Base-by-base conservation (phyloP, 2,329 filamentous ascomycete species). In the Dactylellina cionopaga region DNA sequence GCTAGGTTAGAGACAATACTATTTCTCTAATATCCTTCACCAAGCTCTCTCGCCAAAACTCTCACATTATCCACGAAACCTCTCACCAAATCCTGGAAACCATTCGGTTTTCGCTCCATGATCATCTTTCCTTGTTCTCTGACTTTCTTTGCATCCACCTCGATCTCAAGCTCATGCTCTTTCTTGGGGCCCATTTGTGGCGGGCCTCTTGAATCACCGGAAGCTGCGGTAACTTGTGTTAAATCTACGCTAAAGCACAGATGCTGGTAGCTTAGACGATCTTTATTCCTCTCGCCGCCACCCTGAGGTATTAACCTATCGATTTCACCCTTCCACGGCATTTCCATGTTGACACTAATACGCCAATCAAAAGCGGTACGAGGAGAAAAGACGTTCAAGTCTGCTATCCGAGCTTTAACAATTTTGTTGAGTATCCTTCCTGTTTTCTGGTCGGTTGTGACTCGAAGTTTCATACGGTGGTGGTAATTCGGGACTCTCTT, bases 331-430 rank as follows among this genome's bases (percentile, higher is more conserved):
- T 92, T 85, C 83, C 89, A 96, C 59, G 89, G 86, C 86, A 96
- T 92, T 86, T 99, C 96, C 1, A 99, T 85, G 78, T 96, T 98
- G 78, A 99, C 88, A 77, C 92, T 96, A 76, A 99, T 89, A 9
- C 95, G 91, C 81, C 92, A 96, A 81, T 99, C 95, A 78, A 97
- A 91, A 2, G 87, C 87, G 6, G 86, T 86, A 52, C 84, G 83
- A 0, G 95, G 94, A 76, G 92, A 90, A 80, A 90, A 89, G 15
- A 99, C 85, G 77, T 96, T 90, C n/a, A 97, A 82, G 79, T 99
- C 92, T 24, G 87, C 89, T 11, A 98, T 85, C n/a, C 92, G 88
- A 24, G 89, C 88, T 83, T 99, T 99, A 80, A 99, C 88, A 77
- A 99, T 97, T 80, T 91, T 92, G 69, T 88, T 89, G 9, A 94